A percentile compares a stretch with the other conserved stretches of the same genome.
These are phyloP conservation scores for Candida alai DNA, from an alignment of 805 yeast species.

Conservation along the genomic window DNA sequence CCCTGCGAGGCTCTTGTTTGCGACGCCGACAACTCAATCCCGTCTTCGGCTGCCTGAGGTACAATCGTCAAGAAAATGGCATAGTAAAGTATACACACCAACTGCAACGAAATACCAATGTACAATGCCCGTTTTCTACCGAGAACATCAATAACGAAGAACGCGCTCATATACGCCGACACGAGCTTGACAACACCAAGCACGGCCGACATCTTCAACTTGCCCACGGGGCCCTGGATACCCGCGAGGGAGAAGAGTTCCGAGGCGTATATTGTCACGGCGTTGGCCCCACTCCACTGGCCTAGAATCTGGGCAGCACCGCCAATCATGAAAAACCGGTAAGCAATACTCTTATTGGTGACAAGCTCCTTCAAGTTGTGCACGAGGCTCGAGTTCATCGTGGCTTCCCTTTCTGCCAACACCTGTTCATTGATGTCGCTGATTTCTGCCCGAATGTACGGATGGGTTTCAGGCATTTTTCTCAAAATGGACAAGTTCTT, in stretches of 20 bases:
- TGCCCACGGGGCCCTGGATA: constrained; percentile 29
- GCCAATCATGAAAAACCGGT: constrained; percentile 41
- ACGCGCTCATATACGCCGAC: constrained; percentile 45
- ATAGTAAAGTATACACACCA: constrained; percentile 39
- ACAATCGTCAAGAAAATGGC: constrained; percentile 44
- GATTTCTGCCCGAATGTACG: constrained; percentile 46
- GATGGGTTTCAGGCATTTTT: constrained; percentile 41
- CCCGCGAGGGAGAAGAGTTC: constrained; percentile 47
- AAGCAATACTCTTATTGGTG: constrained; percentile 33
- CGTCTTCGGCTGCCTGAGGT: constrained; percentile 36
- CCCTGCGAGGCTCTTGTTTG: constrained; percentile 38
- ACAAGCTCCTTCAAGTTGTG: constrained; percentile 26
- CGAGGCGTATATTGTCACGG: constrained; percentile 53
- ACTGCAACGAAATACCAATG: constrained; percentile 43
- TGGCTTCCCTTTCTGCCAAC: constrained; percentile 21
- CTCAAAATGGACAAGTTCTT: constrained; percentile 38
- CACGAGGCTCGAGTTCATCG: constrained; percentile 15
- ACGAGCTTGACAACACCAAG: constrained; percentile 49
- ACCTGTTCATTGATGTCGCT: constrained; percentile 47
- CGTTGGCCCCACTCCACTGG: constrained; percentile 56
- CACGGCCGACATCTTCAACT: constrained; percentile 44
- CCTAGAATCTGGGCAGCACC: constrained; percentile 42
- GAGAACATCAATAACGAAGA: constrained; percentile 47
- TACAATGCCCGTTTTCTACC: constrained; percentile 49
- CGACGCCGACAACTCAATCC: constrained; percentile 22